Percentiles rank a stretch among this genome's conserved stretches.
Evolutionary conservation across 305 asterid species (phyloP).

Genomic region (Andrographis paniculata): DNA sequence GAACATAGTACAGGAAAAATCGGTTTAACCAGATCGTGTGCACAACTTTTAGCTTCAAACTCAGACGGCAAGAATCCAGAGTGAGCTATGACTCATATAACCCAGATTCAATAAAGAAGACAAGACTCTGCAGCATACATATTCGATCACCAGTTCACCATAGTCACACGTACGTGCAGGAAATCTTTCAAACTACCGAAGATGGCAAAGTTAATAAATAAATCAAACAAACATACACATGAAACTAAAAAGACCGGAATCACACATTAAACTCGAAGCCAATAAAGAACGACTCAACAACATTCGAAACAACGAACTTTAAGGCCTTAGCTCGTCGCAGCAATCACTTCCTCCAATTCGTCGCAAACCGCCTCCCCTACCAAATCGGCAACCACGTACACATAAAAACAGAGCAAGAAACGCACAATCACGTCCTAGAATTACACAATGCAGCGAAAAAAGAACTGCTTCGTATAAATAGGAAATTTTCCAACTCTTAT

Average conservation of each 20-base stretch:
- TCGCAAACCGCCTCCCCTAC: slow-evolving; percentile 5
- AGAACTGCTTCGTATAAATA: too few species aligned
- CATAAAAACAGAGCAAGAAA: slow-evolving; percentile 7
- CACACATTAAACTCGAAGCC: not conserved
- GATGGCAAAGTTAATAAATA: too few species aligned
- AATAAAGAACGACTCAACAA: slow-evolving; percentile 12
- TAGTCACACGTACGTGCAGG: too few species aligned
- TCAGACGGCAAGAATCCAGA: too few species aligned
- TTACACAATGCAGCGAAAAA: not conserved
- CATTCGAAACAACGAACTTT: slow-evolving; percentile 31
- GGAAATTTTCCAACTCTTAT: not conserved
- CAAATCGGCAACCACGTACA: slow-evolving; percentile 1
- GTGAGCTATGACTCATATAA: too few species aligned
- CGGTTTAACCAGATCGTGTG: too few species aligned
- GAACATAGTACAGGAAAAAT: not conserved
- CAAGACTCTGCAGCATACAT: too few species aligned
- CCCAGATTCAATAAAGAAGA: too few species aligned
- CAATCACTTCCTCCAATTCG: slow-evolving; percentile 8
- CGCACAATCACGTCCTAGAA: not conserved
- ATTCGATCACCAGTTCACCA: too few species aligned
- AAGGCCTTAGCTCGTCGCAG: slow-evolving; percentile 23
- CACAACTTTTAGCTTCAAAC: too few species aligned
- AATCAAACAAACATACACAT: too few species aligned
- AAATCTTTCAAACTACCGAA: too few species aligned
- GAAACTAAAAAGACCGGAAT: not conserved